Conservation (phyloP, 2,329 filamentous ascomycete genomes). For the Paecilomyces variotii region DNA sequence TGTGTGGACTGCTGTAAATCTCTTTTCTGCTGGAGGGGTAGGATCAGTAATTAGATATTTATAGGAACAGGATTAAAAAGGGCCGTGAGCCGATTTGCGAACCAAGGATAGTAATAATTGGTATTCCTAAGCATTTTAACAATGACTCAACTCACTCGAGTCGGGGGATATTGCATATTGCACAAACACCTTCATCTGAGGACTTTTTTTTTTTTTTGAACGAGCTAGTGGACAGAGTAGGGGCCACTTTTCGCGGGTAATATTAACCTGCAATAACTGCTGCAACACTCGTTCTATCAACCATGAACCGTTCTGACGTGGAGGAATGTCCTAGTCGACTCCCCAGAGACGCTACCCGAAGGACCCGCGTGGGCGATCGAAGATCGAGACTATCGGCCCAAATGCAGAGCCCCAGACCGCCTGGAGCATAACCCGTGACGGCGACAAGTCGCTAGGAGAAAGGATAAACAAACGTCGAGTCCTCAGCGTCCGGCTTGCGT, state of each 20-base stretch:
- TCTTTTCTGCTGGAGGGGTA: neutral
- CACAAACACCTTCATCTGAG: too few relatives aligned
- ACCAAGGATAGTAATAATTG: neutral
- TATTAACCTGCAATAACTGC: too few relatives aligned
- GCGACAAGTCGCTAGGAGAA: neutral
- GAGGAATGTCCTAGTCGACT: neutral
- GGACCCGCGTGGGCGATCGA: constrained; percentile 11
- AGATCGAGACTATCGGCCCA: constrained; percentile 14
- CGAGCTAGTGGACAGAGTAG: too few relatives aligned
- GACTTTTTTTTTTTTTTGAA: too few relatives aligned
- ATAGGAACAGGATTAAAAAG: neutral
- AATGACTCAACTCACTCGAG: too few relatives aligned
- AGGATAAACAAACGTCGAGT: neutral
- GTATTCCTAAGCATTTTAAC: neutral
- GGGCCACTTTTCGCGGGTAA: too few relatives aligned
- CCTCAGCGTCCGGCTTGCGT: neutral
- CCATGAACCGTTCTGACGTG: neutral
- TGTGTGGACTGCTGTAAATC: neutral
- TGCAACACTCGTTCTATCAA: neutral
- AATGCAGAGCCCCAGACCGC: constrained; percentile 10
- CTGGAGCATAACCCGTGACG: neutral
- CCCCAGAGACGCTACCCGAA: constrained; percentile 4
- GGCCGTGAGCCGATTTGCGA: neutral
- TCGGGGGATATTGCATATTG: too few relatives aligned
- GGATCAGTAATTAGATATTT: neutral